A percentile compares a stretch with the other conserved stretches of the same genome.
Conservation (phyloP, 768 basidiomycete genomes). For the Tricholoma sp. region DNA sequence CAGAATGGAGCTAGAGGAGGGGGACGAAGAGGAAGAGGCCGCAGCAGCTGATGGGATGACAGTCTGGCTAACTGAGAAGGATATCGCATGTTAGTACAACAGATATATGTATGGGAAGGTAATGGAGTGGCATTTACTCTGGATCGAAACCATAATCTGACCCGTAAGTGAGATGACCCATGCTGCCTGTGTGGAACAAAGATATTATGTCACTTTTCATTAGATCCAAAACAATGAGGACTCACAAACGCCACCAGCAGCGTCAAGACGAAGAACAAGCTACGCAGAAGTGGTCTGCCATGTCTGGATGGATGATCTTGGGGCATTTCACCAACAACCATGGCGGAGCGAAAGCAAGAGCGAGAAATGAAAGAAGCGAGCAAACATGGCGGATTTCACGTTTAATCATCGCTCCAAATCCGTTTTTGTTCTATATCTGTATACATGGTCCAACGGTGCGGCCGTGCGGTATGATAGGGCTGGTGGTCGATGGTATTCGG, state of each 20-base stretch:
- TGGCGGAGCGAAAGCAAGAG: not conserved
- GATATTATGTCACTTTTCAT: not conserved
- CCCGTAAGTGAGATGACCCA: not conserved
- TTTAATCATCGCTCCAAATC: not conserved
- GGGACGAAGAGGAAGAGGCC: not conserved
- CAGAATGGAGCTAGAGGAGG: not conserved
- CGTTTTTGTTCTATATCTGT: not conserved
- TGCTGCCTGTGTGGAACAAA: not conserved
- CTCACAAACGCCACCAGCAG: not conserved
- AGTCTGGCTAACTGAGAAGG: not conserved
- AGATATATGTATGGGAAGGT: not conserved
- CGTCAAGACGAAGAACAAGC: not conserved
- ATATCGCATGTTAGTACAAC: not conserved
- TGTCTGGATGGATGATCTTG: not conserved
- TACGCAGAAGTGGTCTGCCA: not conserved
- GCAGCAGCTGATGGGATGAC: not conserved
- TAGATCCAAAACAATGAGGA: not conserved
- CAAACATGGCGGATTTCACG: not conserved
- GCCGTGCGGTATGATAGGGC: not conserved
- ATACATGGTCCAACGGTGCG: not conserved
- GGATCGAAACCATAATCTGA: not conserved
- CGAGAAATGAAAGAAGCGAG: not conserved
- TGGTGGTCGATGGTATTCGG: not conserved
- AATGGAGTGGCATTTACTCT: not conserved
- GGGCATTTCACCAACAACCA: not conserved